phyloP scores from a whole-genome alignment of 2,329 filamentous ascomycete species.

The Colletotrichum noveboracense region DNA sequence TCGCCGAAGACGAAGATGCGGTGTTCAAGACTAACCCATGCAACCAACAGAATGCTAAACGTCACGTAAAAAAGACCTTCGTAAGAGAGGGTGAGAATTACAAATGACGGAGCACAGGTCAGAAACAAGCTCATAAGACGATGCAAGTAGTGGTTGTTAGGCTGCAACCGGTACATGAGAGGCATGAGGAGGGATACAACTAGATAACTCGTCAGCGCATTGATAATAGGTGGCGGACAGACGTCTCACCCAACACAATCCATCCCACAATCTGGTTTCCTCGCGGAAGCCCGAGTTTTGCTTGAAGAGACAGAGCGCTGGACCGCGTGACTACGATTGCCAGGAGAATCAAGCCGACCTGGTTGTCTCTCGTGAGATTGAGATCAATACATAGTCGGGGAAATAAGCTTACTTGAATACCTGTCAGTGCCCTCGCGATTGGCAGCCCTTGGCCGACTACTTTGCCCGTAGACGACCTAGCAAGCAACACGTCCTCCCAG shows the following conservation, averaged over 20 bases:
- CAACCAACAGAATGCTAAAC: constrained; percentile 81
- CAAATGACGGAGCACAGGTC: constrained; percentile 89
- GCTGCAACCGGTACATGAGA: constrained; percentile 78
- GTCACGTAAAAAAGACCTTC: constrained; percentile 95
- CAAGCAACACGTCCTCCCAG: constrained; percentile 67
- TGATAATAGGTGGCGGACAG: neutral
- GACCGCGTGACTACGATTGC: constrained; percentile 87
- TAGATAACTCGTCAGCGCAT: constrained; percentile 35
- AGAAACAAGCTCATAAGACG: constrained; percentile 88
- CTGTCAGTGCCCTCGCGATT: constrained; percentile 65
- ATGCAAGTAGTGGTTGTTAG: constrained; percentile 89
- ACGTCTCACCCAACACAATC: constrained; percentile 70
- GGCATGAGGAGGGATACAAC: constrained; percentile 80
- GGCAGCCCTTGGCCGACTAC: constrained; percentile 15
- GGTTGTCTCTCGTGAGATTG: constrained; percentile 18
- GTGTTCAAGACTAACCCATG: constrained; percentile 93
- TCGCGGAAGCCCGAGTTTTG: constrained; percentile 81
- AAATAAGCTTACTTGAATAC: constrained; percentile 61
- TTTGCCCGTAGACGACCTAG: neutral
- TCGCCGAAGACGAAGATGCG: constrained; percentile 49
- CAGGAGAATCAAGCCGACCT: constrained; percentile 79
- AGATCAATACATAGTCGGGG: neutral
- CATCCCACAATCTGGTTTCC: constrained; percentile 91
- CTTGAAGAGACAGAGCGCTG: constrained; percentile 83
- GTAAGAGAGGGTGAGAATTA: constrained; percentile 96